These are phyloP conservation scores for Macrophomina pseudophaseolina DNA, from an alignment of 2,329 filamentous ascomycete genomes.

Conservation along the genomic window DNA sequence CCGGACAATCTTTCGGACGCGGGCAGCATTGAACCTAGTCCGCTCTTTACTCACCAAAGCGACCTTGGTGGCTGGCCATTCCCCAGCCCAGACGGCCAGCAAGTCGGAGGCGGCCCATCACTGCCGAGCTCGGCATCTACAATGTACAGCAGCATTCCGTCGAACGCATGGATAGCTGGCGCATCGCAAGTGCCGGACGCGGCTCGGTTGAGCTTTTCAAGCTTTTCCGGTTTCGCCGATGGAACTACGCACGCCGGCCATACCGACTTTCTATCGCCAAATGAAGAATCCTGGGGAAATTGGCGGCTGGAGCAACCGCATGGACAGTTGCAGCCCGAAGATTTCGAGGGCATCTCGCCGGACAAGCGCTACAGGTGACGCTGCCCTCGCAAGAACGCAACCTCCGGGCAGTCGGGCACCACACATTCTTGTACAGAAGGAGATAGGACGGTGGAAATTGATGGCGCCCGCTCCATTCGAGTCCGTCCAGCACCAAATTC, in stretches of 20 bases:
- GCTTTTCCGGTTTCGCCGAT: conserved; percentile 6
- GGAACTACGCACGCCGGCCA: neutral
- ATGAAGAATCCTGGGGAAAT: conserved; percentile 2
- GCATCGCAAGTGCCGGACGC: conserved; percentile 15
- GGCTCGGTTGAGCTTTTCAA: conserved; percentile 17
- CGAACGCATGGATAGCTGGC: conserved; percentile 10
- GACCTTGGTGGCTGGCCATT: conserved; percentile 14
- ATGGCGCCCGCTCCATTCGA: neutral
- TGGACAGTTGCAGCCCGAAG: neutral
- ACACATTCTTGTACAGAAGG: neutral
- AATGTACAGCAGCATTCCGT: conserved; percentile 4
- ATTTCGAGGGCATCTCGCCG: conserved; percentile 3
- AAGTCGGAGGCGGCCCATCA: neutral
- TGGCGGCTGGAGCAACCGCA: conserved; percentile 19
- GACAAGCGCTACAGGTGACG: conserved; percentile 10
- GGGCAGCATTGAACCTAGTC: neutral
- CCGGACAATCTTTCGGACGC: conserved; percentile 3
- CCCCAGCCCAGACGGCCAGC: conserved; percentile 1
- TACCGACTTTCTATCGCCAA: conserved; percentile 2
- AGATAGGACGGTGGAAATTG: neutral
- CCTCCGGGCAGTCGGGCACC: neutral
- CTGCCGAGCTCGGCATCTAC: conserved; percentile 3
- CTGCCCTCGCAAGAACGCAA: neutral
- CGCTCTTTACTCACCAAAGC: conserved; percentile 5
- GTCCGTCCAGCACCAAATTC: neutral